Conservation (phyloP, 2,329 filamentous ascomycete genomes). For the Tolypocladium pustulatum region DNA sequence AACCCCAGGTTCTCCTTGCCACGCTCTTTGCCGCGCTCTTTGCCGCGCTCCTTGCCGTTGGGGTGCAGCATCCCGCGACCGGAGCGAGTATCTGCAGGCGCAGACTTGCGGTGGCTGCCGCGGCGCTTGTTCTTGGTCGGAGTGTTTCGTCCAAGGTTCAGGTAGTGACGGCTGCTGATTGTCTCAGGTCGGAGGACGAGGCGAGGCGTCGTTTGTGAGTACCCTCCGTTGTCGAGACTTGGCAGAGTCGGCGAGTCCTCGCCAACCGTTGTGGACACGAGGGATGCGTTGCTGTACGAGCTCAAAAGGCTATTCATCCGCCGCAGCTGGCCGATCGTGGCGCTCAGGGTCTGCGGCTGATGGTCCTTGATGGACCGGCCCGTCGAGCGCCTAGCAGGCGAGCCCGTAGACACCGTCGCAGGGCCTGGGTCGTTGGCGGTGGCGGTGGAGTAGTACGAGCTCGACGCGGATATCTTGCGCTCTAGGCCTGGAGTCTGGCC, state of each 20-base stretch:
- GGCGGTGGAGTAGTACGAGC: constrained; percentile 15
- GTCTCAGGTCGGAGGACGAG: constrained; percentile 16
- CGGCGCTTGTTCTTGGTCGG: constrained; percentile 9
- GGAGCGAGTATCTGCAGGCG: constrained; percentile 1
- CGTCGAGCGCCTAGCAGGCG: constrained; percentile 10
- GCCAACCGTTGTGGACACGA: constrained; percentile 15
- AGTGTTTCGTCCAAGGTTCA: constrained; percentile 26
- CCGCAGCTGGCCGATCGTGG: constrained; percentile 39
- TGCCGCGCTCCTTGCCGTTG: constrained; percentile 11
- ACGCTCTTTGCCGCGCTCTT: constrained; percentile 11
- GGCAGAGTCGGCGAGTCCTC: constrained; percentile 28
- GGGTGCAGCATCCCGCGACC: not conserved
- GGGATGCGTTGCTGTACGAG: constrained; percentile 29
- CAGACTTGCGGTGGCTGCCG: constrained; percentile 5
- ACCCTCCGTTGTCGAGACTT: constrained; percentile 25
- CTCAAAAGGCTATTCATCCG: constrained; percentile 47
- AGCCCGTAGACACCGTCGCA: constrained; percentile 10
- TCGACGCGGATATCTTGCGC: constrained; percentile 13
- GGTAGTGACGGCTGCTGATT: constrained; percentile 34
- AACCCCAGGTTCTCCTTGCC: constrained; percentile 18
- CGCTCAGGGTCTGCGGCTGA: constrained; percentile 19
- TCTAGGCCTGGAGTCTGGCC: constrained; percentile 7
- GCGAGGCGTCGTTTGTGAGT: constrained; percentile 5
- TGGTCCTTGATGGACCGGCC: constrained; percentile 4
- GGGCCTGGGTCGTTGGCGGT: not conserved